Percentiles rank a stretch among this genome's conserved stretches.
phyloP scores from a whole-genome alignment of 2,329 filamentous ascomycete species.

The Aspergillus sp. region DNA sequence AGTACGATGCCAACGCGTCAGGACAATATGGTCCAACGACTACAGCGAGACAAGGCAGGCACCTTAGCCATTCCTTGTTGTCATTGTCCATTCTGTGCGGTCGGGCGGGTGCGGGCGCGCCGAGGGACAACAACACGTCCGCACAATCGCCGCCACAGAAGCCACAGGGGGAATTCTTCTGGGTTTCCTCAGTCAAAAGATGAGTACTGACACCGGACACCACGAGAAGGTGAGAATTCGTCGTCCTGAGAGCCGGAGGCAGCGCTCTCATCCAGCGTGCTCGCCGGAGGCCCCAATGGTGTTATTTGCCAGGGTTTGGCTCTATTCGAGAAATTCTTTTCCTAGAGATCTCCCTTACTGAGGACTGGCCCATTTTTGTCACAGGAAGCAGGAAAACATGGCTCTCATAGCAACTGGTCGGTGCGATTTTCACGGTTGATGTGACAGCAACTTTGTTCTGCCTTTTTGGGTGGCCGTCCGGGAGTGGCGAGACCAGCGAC shows the following conservation, averaged over 20 bases:
- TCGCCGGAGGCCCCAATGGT: conserved; percentile 42
- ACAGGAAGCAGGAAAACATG: conserved; percentile 72
- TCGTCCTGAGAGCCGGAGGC: neutral
- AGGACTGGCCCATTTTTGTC: conserved; percentile 97
- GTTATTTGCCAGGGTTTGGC: conserved; percentile 68
- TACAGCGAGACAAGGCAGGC: neutral
- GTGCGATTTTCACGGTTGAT: conserved; percentile 64
- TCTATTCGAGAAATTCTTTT: conserved; percentile 72
- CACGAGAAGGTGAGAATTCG: neutral
- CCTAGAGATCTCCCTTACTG: conserved; percentile 81
- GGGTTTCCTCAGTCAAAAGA: neutral
- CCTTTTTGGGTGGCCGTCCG: conserved; percentile 66
- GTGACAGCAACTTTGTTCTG: conserved; percentile 64
- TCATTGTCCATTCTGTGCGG: neutral
- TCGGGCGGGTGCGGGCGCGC: neutral
- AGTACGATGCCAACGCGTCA: neutral
- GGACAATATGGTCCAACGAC: neutral
- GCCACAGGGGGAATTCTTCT: neutral
- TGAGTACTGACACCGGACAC: neutral
- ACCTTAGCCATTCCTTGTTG: neutral
- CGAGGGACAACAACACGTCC: neutral
- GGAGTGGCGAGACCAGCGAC: conserved; percentile 18
- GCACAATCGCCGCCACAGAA: neutral
- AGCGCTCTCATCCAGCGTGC: neutral
- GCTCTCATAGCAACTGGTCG: conserved; percentile 66